A percentile compares a stretch with the other conserved stretches of the same genome.
Conservation (phyloP, 345 rosid genomes). For the Mangifera indica region DNA sequence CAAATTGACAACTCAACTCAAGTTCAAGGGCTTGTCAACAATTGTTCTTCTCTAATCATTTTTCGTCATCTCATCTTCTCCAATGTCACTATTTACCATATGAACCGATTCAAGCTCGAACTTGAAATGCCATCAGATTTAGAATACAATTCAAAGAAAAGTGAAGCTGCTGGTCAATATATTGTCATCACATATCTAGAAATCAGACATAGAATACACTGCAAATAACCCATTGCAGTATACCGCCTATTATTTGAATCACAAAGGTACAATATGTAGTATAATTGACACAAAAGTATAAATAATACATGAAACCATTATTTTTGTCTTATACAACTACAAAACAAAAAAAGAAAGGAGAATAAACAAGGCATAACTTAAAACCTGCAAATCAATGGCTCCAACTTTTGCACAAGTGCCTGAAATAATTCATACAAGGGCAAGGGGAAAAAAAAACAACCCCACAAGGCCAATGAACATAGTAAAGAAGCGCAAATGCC, state of each 20-base stretch:
- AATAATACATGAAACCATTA: background rate
- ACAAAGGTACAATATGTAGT: background rate
- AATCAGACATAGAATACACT: background rate
- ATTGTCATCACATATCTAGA: too few species aligned
- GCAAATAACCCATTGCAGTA: too few species aligned
- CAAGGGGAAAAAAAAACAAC: background rate
- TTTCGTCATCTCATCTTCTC: too few species aligned
- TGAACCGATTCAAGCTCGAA: too few species aligned
- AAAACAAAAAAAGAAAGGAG: background rate
- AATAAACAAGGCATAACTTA: background rate
- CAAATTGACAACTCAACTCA: too few species aligned
- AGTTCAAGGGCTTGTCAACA: too few species aligned
- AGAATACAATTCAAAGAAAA: too few species aligned
- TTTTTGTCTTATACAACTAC: conserved; percentile 3
- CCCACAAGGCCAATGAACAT: background rate
- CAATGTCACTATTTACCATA: background rate
- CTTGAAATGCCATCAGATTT: too few species aligned
- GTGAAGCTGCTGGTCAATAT: too few species aligned
- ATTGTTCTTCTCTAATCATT: too few species aligned
- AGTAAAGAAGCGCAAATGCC: conserved; percentile 19
- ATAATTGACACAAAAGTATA: background rate
- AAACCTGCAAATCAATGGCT: conserved; percentile 10
- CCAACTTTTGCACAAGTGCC: conserved; percentile 17
- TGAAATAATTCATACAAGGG: conserved; percentile 8
- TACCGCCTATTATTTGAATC: background rate